Evolutionary conservation across 2,329 filamentous ascomycete species (phyloP).

Genomic region (Fusarium scirpi): DNA sequence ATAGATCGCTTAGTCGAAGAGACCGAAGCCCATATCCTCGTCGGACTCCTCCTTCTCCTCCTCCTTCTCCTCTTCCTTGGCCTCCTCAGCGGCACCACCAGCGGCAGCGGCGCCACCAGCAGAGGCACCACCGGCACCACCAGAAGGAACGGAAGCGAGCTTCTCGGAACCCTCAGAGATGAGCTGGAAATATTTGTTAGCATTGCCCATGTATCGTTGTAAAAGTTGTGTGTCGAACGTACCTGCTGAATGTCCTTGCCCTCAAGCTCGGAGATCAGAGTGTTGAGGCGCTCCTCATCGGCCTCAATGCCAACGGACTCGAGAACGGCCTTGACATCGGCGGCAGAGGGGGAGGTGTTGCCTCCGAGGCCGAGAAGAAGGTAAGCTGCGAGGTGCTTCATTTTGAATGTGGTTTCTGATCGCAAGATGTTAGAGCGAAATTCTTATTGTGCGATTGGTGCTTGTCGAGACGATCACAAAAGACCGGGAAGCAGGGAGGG

Average conservation of each 20-base stretch:
- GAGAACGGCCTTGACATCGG: constrained; percentile 90
- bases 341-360: constrained; percentile 87
- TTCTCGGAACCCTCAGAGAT: constrained; percentile 91
- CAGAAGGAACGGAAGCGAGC: constrained; percentile 97
- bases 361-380: constrained; percentile 95
- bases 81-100: constrained; percentile 75
- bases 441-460: constrained; percentile 23
- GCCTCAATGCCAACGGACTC: constrained; percentile 95
- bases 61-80: constrained; percentile 87
- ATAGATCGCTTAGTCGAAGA: constrained; percentile 73
- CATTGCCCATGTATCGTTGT: not conserved
- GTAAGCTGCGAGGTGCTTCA: constrained; percentile 99
- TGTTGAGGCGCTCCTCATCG: constrained; percentile 85
- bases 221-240: constrained; percentile 52
- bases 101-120: constrained; percentile 75
- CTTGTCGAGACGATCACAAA: constrained; percentile 14
- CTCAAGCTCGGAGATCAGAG: constrained; percentile 89
- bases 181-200: constrained; percentile 68
- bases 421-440: constrained; percentile 32
- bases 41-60: constrained; percentile 70
- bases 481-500: not conserved
- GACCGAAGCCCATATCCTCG: constrained; percentile 82
- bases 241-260: constrained; percentile 96
- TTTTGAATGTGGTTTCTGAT: constrained; percentile 71
- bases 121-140: constrained; percentile 81